Evolutionary conservation across 305 asterid genomes (phyloP), one percentile per base, ranked within the genome.

Genomic region (Fraxinus ornus): DNA sequence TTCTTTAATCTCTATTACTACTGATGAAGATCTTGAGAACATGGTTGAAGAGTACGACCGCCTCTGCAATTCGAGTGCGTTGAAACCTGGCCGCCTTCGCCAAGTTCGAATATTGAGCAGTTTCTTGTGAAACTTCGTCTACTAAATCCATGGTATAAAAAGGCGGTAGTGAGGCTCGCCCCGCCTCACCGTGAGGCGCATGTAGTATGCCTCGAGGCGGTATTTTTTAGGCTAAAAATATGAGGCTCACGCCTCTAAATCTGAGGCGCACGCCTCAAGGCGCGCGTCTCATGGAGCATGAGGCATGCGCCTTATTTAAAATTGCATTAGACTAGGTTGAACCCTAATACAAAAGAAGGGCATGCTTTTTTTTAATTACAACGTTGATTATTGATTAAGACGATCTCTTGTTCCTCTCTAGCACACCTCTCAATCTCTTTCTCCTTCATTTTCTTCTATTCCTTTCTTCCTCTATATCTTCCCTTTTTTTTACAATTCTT

Each of bases 31-130:
- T 60, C 64, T 84, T 0, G 89, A 86, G 47, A 86, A 86, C 78
- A 83, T 86, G 89, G 75, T 86, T 10, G 87, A 83, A 12, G 89
- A 86, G 70, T 83, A 83, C 49, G 89, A 83, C 30, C 85, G 85
- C 32, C 76, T 86, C 24, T 35, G 36, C 10, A 60, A 78, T 68
- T 76, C 83, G 3, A 76, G 66, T 21, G 64, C 71, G 12, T 24
- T 24, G 37, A 86, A 80, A 75, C 22, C 79, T 2, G 22, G 70
- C 24, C 87, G 85, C 5, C 81, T 86, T 37, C 85, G 89, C 26
- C 68, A 41, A 78, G 28, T 78, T 77, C 39, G 83, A 86, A 62
- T 70, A 83, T 86, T 19, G 86, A 52, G 55, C 55, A 79, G 21
- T 36, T 85, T 7, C 57, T 83, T 2, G 82, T 71, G 76, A 71